Percentiles rank a stretch among this genome's conserved stretches.
These are phyloP conservation scores for Pelargonium nanum DNA, from an alignment of 345 rosid species.

Conservation along the genomic window DNA sequence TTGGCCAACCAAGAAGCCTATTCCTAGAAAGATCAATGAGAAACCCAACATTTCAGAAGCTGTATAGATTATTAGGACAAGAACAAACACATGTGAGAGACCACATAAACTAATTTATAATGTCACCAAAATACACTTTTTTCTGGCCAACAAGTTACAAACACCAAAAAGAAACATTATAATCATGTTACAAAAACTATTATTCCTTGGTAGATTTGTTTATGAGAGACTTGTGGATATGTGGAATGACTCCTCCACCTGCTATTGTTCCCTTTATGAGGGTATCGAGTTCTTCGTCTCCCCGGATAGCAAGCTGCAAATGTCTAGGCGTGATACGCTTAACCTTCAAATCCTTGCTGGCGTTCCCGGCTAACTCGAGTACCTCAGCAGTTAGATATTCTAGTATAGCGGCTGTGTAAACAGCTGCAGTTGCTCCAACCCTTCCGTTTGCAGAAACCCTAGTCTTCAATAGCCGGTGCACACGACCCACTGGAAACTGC, in stretches of 20 bases:
- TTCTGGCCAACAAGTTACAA: too few species aligned
- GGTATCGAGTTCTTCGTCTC: too few species aligned
- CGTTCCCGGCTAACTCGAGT: slow-evolving; percentile 62
- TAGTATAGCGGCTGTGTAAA: slow-evolving; percentile 50
- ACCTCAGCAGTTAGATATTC: slow-evolving; percentile 66
- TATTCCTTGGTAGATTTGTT: slow-evolving; percentile 57
- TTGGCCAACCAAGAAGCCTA: too few species aligned
- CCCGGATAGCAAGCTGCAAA: slow-evolving; percentile 63
- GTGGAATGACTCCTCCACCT: slow-evolving; percentile 69
- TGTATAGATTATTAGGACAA: too few species aligned
- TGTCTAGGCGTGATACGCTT: slow-evolving; percentile 63
- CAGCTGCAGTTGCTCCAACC: slow-evolving; percentile 72
- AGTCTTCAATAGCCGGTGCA: slow-evolving; percentile 48
- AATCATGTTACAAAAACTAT: too few species aligned
- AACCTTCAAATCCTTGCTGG: slow-evolving; percentile 63
- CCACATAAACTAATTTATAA: too few species aligned
- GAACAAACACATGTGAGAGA: too few species aligned
- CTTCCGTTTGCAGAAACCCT: slow-evolving; percentile 59
- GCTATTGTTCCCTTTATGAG: too few species aligned
- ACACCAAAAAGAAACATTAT: too few species aligned
- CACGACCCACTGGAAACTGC: slow-evolving; percentile 61
- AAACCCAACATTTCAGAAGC: too few species aligned
- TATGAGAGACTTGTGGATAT: slow-evolving; percentile 68
- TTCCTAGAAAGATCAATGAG: too few species aligned
- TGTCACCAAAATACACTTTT: too few species aligned